Evolutionary conservation across 139 green algal genomes (phyloP), one percentile per base, ranked within the genome.

Genomic region (Yamagishiella unicocca): DNA sequence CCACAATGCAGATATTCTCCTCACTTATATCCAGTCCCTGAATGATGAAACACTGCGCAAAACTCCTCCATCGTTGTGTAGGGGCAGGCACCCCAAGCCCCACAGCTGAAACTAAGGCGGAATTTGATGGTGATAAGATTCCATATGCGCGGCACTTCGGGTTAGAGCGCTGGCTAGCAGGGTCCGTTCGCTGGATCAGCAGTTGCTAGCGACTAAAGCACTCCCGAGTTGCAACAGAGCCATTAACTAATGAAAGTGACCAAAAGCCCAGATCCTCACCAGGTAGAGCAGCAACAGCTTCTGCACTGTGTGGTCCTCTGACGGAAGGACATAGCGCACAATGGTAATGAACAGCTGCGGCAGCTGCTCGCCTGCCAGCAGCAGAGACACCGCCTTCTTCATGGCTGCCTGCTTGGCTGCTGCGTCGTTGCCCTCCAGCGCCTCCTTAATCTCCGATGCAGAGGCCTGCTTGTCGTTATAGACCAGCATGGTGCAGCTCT

Each of bases 271-370:
- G 40, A 19, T 12, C 40, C 94, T 73, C 73, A 98, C 96, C 93
- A 99, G 91, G 88, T 99, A 99, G 38, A 99, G 93, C 35, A 99
- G 94, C 87, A 99, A 92, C 61, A 99, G 94, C 90, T 99, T 99
- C 90, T 99, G 98, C 46, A 99, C 94, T 27, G 94, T 96, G 89
- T 99, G 96, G 92, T 99, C 97, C 87, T 99, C 97, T 4, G 93
- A 97, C 10, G 98, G 98, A 64, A 99, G 93, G 24, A 99, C 98
- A 83, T 99, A 99, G 72, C 98, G 96, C 38, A 99, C 97, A 77
- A 99, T 98, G 25, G 98, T 99, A 87, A 99, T 99, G 94, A 99
- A 99, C 19, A 99, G 94, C 50, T 94, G 90, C 3, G 98, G 97
- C 42, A 99, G 88, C 91, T 98, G 95, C 93, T 99, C 98, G 8